Conservation (phyloP, 2,329 filamentous ascomycete species). For the Emydomyces testavorans region DNA sequence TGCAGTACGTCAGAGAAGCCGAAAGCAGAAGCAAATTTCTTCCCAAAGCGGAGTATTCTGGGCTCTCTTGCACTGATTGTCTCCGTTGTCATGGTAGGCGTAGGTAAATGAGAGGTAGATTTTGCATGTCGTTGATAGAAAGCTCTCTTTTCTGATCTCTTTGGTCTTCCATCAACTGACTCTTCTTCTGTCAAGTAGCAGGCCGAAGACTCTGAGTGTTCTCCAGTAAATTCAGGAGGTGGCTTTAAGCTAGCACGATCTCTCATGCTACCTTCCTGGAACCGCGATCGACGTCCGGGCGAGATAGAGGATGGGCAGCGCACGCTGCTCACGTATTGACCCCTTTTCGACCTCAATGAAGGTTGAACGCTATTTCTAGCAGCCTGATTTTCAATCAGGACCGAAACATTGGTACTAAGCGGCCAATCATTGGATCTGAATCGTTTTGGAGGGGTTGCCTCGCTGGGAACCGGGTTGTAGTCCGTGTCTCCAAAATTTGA, state of each 20-base stretch:
- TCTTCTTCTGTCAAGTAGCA: conserved; percentile 10
- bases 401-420: conserved; percentile 16
- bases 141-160: background rate
- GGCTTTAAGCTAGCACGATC: conserved; percentile 63
- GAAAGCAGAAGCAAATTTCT: conserved; percentile 43
- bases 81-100: conserved; percentile 3
- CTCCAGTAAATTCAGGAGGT: conserved; percentile 53
- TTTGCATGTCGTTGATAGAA: background rate
- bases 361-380: conserved; percentile 6
- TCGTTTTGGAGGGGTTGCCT: conserved; percentile 27
- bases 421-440: conserved; percentile 38
- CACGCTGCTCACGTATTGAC: background rate
- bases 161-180: background rate
- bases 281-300: conserved; percentile 41
- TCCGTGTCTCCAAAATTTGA: conserved; percentile 4
- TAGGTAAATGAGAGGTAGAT: background rate
- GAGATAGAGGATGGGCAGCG: conserved; percentile 5
- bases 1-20: conserved; percentile 43
- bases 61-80: conserved; percentile 25
- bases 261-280: conserved; percentile 74
- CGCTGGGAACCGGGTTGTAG: background rate
- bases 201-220: conserved; percentile 18
- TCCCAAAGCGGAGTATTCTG: conserved; percentile 46
- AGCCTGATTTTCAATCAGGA: conserved; percentile 6
- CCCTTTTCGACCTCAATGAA: conserved; percentile 11